A percentile compares a stretch with the other conserved stretches of the same genome.
These are phyloP conservation scores for Peniophora sp. DNA, from an alignment of 1,284 basidiomycete genomes.

Conservation along the genomic window DNA sequence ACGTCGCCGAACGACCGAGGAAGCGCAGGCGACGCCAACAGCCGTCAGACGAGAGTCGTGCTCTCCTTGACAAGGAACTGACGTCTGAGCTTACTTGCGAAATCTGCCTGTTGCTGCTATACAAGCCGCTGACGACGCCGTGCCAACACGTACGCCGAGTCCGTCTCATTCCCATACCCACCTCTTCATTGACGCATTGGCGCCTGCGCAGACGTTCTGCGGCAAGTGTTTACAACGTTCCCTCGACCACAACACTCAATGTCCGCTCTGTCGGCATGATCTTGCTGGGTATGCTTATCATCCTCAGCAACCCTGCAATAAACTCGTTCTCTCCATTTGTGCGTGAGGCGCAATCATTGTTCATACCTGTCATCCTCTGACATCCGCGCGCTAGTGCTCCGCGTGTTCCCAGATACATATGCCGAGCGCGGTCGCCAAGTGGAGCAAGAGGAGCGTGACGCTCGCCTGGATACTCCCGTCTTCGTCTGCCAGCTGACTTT, in stretches of 20 bases:
- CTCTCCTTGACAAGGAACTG: conserved; percentile 63
- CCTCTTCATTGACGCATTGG: not conserved
- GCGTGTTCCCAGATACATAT: conserved; percentile 53
- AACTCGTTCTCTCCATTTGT: conserved; percentile 64
- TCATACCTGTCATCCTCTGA: not conserved
- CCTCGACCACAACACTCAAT: conserved; percentile 76
- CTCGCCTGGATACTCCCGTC: conserved; percentile 80
- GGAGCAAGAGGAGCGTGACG: conserved; percentile 70
- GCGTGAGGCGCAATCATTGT: conserved; percentile 3
- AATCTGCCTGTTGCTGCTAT: conserved; percentile 81
- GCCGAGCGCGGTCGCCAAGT: conserved; percentile 49
- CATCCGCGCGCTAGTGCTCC: conserved; percentile 39
- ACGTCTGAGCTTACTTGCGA: conserved; percentile 77
- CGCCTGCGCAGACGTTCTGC: conserved; percentile 72
- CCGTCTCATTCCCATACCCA: conserved; percentile 3
- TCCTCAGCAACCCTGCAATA: conserved; percentile 69
- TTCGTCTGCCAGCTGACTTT: conserved; percentile 88
- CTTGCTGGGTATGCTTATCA: conserved; percentile 77
- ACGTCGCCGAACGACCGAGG: conserved; percentile 6
- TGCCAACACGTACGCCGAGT: conserved; percentile 77
- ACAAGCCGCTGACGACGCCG: conserved; percentile 84
- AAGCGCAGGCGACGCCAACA: conserved; percentile 16
- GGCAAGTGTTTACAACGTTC: conserved; percentile 81
- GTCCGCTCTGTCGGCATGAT: conserved; percentile 79
- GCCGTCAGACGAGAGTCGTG: conserved; percentile 13